Base-by-base conservation (phyloP, 352 stramenopile species). In the Globisporangium camurandrum region DNA sequence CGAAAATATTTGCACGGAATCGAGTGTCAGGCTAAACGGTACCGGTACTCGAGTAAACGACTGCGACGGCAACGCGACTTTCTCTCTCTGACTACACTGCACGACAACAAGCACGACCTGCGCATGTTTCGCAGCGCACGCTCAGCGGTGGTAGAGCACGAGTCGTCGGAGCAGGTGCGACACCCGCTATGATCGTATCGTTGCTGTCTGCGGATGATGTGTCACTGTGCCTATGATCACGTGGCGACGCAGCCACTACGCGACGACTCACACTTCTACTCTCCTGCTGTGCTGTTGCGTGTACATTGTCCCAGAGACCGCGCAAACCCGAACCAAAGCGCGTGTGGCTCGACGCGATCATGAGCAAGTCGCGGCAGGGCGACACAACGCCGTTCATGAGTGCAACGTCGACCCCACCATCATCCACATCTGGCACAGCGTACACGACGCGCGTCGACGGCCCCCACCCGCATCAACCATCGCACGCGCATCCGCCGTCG, bases 311-410 rank as follows among this genome's bases (percentile, higher is more conserved):
- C 47, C 59, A 59, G 34, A 60, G 49, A 16, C 51, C 30, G 40
- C 59, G 47, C n/a, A 62, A 46, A 14, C 56, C 64, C 31, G 65
- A 75, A 39, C 64, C 74, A 6, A 87, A 84, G 47, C 68, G 83
- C 46, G 67, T 71, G 49, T 87, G 77, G 77, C 66, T 89, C 41
- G 64, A 83, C 59, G 77, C 75, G 11, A 86, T 89, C 37, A 78
- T 86, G 64, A 89, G 59, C 68, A 82, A 83, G 54, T 59, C 66
- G 19, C 70, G 72, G 20, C 51, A 62, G 3, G 56, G 28, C 14
- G 65, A 68, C 41, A 14, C 33, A 38, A 30, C 55, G 10, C 55
- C 42, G 7, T 46, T 49, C 24, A 30, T 33, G 27, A 48, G 49
- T 42, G 28, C 51, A 24, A 16, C 51, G 27, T 53, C 59, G 44